Evolutionary conservation across 257 asterid genomes (phyloP), one percentile per base, ranked within the genome.

Genomic region (Rubia yunnanensis): DNA sequence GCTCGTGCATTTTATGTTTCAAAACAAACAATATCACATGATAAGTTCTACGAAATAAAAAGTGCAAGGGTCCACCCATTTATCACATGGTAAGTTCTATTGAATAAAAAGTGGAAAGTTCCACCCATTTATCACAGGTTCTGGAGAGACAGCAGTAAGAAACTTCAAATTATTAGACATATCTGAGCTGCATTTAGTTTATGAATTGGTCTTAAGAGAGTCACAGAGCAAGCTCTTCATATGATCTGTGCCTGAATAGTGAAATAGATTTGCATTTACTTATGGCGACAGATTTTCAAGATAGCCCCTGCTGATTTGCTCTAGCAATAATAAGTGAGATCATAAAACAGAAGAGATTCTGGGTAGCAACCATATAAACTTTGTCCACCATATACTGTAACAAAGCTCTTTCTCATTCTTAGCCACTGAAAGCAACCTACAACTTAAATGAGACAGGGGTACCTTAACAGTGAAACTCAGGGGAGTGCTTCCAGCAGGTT

Each of bases 391-490:
- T 20, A 23, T 30, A 28, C 8, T 8, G 18, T 30, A 5, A 36
- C 27, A 63, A 10, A 35, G 13, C 59, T 32, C 67, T 58, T 57
- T 46, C 46, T 36, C 60, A 27, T 48, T 32, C 55, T 7, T 39
- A n/a, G 35, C 69, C 65, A 44, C 46, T 6, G 54, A 55, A 44
- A 34, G 41, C 7, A 35, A 32, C 59, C 18, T 30, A 30, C 64
- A 60, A 58, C 34, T 49, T 36, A 5, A 30, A 70, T 67, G 36
- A 52, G 44, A 30, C 54, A 76, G 22, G 39, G 49, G 17, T 83
- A 92, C 97, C 84, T 94, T 89, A 67, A 90, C 96, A 11, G 99
- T 94, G 68, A 94, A 92, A 79, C 88, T 88, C 72, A 85, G 75
- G 67, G 99, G 92, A 73, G 78, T 85, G 76, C 79, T 88, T 85